These are phyloP conservation scores for Talaromyces rugulosus DNA, from an alignment of 2,329 filamentous ascomycete genomes.

Conservation along the genomic window DNA sequence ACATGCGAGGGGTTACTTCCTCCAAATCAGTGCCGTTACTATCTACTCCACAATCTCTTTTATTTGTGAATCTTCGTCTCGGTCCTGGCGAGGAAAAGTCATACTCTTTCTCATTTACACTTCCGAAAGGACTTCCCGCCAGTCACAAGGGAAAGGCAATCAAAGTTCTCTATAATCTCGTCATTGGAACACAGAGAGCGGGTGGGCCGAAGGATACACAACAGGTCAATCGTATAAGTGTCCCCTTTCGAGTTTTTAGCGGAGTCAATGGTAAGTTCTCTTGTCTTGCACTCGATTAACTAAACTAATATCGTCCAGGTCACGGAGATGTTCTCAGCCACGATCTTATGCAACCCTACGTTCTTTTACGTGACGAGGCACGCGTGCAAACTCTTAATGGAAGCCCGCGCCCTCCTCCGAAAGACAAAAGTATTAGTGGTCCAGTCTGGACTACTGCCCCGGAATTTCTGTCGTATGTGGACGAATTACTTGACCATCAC, in stretches of 20 bases:
- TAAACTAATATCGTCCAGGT: slow-evolving; percentile 30
- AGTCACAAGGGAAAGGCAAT: slow-evolving; percentile 88
- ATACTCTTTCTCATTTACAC: slow-evolving; percentile 79
- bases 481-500: slow-evolving; percentile 60
- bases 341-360: slow-evolving; percentile 90
- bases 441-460: slow-evolving; percentile 48
- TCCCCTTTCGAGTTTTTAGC: slow-evolving; percentile 88
- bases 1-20: slow-evolving; percentile 85
- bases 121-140: slow-evolving; percentile 86
- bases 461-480: slow-evolving; percentile 73
- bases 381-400: slow-evolving; percentile 53
- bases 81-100: slow-evolving; percentile 82
- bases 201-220: slow-evolving; percentile 73
- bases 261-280: slow-evolving; percentile 69
- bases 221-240: slow-evolving; percentile 79
- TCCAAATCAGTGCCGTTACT: slow-evolving; percentile 84
- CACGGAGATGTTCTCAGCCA: slow-evolving; percentile 86
- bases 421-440: slow-evolving; percentile 33
- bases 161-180: slow-evolving; percentile 86
- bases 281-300: background rate
- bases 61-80: slow-evolving; percentile 89
- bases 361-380: slow-evolving; percentile 80
- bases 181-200: slow-evolving; percentile 85
- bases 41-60: slow-evolving; percentile 90
- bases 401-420: slow-evolving; percentile 33